These are phyloP conservation scores for Xerocomus nothofagi DNA, from an alignment of 1,284 basidiomycete genomes.

Conservation along the genomic window DNA sequence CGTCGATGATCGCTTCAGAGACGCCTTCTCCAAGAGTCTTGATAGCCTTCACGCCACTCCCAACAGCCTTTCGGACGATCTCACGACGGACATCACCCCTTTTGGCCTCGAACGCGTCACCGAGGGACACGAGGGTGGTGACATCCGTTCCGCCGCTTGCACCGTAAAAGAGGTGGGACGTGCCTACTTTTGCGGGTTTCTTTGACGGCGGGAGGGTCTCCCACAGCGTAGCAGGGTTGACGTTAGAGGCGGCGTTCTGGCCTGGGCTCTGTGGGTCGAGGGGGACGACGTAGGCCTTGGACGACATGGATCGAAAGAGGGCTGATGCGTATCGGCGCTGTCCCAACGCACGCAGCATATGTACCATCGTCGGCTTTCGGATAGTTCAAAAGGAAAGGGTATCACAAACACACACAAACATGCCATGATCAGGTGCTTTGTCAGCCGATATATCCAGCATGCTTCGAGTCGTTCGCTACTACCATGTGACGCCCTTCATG, in stretches of 20 bases:
- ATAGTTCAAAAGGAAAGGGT: too few relatives aligned
- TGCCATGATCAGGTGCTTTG: too few relatives aligned
- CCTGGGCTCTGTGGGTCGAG: slow-evolving; percentile 40
- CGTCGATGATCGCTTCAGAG: slow-evolving; percentile 60
- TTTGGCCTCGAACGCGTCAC: slow-evolving; percentile 56
- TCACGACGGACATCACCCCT: slow-evolving; percentile 55
- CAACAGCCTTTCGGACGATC: slow-evolving; percentile 64
- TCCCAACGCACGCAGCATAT: slow-evolving; percentile 20
- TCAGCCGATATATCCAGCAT: too few relatives aligned
- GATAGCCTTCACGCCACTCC: slow-evolving; percentile 64
- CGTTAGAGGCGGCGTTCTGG: slow-evolving; percentile 19
- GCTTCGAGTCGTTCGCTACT: too few relatives aligned
- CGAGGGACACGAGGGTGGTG: slow-evolving; percentile 62
- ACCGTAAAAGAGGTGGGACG: slow-evolving; percentile 65
- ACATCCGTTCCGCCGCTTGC: slow-evolving; percentile 40
- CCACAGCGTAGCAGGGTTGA: slow-evolving; percentile 48
- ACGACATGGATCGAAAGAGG: slow-evolving; percentile 37
- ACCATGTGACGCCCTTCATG: too few relatives aligned
- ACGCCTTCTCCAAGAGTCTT: slow-evolving; percentile 57
- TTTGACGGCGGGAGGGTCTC: slow-evolving; percentile 39
- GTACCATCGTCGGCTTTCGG: slow-evolving; percentile 26
- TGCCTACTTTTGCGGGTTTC: slow-evolving; percentile 59
- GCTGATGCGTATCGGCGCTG: slow-evolving; percentile 25
- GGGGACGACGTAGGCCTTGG: slow-evolving; percentile 44
- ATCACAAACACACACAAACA: too few relatives aligned